Evolutionary conservation across 2,329 filamentous ascomycete species (phyloP).

Genomic region (Diaporthe vexans): DNA sequence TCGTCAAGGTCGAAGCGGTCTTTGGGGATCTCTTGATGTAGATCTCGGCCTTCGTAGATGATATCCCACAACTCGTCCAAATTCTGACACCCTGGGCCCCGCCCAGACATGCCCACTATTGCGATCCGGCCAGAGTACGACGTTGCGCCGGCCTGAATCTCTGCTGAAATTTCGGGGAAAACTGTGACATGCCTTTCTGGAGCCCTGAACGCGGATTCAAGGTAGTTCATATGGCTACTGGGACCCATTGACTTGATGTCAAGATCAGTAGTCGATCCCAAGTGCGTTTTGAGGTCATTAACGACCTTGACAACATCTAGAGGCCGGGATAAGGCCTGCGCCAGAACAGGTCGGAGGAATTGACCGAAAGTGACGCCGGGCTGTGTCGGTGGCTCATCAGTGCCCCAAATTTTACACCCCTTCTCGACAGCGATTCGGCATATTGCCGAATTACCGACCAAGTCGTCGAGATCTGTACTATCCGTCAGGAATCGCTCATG

Average conservation of each 20-base stretch:
- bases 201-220: neutral
- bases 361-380: neutral
- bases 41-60: slow-evolving; percentile 43
- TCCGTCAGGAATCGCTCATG: neutral
- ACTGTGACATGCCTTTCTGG: too few species aligned
- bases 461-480: neutral
- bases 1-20: neutral
- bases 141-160: neutral
- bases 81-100: neutral
- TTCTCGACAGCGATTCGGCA: neutral
- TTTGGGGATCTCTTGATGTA: slow-evolving; percentile 40
- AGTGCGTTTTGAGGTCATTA: neutral
- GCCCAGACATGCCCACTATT: neutral
- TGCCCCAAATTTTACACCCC: neutral
- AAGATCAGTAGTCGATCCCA: neutral
- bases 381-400: neutral
- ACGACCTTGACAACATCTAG: neutral
- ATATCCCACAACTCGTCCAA: neutral
- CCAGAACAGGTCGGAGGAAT: neutral
- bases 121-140: neutral
- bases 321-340: neutral
- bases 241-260: neutral
- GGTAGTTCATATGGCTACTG: neutral
- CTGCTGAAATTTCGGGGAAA: too few species aligned
- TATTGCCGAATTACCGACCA: neutral